Percentiles rank a stretch among this genome's conserved stretches.
phyloP scores from a whole-genome alignment of 495 filamentous ascomycete species.

The Aspergillus homomorphus region DNA sequence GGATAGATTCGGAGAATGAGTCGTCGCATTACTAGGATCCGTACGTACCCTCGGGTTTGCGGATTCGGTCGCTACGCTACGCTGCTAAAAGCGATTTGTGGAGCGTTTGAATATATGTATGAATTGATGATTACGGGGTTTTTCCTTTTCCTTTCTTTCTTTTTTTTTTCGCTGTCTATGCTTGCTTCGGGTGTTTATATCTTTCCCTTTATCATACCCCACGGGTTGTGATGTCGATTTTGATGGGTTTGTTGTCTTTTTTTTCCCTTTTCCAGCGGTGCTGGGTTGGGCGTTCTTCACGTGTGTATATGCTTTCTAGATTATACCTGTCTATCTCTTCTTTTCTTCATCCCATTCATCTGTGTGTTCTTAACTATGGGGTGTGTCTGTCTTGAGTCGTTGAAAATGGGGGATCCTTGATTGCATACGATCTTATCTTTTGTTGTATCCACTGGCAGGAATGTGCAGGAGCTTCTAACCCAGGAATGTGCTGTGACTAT shows the following conservation, averaged over 20 bases:
- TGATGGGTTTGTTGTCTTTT: background rate
- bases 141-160: background rate
- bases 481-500: too few relatives aligned
- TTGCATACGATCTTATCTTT: too few relatives aligned
- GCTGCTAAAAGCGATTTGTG: too few relatives aligned
- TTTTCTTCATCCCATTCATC: background rate
- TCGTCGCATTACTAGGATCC: conserved; percentile 1
- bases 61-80: background rate
- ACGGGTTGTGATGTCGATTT: background rate
- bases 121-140: conserved; percentile 1
- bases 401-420: too few relatives aligned
- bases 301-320: background rate
- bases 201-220: background rate
- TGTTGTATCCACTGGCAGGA: background rate
- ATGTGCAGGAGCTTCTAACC: background rate
- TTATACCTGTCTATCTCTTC: background rate
- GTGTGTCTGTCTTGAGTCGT: too few relatives aligned
- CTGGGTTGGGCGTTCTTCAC: background rate
- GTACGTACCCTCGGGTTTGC: background rate
- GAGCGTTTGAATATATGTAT: background rate
- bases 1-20: conserved; percentile 3
- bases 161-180: background rate
- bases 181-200: background rate
- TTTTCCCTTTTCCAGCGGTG: background rate
- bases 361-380: background rate